These are phyloP conservation scores for Selaginella moellendorffii DNA, from an alignment of 75 land plant species.

Conservation along the genomic window DNA sequence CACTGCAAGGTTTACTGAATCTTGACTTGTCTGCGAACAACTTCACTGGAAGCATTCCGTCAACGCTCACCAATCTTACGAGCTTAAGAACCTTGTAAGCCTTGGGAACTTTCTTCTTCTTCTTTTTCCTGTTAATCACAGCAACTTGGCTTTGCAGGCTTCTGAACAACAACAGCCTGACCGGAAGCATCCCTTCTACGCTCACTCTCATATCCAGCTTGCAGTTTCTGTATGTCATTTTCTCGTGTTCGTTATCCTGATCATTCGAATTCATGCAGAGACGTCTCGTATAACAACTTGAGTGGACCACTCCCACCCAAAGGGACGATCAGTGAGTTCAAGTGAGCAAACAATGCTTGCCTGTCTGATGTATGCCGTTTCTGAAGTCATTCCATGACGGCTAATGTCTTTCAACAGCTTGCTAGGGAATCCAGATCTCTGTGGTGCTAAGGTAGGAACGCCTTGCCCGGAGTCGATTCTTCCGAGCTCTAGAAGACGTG, in stretches of 20 bases:
- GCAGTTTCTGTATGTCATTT: slow-evolving; percentile 77
- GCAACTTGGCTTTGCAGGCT: slow-evolving; percentile 33
- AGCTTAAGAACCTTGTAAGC: slow-evolving; percentile 86
- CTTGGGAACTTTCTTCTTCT: no score
- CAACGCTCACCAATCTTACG: slow-evolving; percentile 50
- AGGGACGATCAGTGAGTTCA: slow-evolving; percentile 87
- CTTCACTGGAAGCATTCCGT: slow-evolving; percentile 69
- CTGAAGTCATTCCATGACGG: no score
- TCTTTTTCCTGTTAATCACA: background rate
- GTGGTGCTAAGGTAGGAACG: slow-evolving; percentile 24
- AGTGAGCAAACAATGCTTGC: slow-evolving; percentile 70
- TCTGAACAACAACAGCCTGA: slow-evolving; percentile 80
- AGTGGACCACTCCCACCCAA: slow-evolving; percentile 75
- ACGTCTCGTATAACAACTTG: slow-evolving; percentile 77
- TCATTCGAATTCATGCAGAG: slow-evolving; percentile 39
- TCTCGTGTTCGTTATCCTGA: no score
- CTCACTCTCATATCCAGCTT: slow-evolving; percentile 55
- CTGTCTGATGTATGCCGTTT: background rate
- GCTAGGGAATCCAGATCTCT: slow-evolving; percentile 17
- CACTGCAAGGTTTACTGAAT: slow-evolving; percentile 68
- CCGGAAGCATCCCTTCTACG: slow-evolving; percentile 54
- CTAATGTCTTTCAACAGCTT: slow-evolving; percentile 17
- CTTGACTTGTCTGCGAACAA: slow-evolving; percentile 82
- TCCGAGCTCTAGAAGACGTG: slow-evolving; percentile 23
- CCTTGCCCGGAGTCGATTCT: slow-evolving; percentile 26